phyloP scores from a whole-genome alignment of 768 basidiomycete species.

The Lactifluus hygrophoroides region DNA sequence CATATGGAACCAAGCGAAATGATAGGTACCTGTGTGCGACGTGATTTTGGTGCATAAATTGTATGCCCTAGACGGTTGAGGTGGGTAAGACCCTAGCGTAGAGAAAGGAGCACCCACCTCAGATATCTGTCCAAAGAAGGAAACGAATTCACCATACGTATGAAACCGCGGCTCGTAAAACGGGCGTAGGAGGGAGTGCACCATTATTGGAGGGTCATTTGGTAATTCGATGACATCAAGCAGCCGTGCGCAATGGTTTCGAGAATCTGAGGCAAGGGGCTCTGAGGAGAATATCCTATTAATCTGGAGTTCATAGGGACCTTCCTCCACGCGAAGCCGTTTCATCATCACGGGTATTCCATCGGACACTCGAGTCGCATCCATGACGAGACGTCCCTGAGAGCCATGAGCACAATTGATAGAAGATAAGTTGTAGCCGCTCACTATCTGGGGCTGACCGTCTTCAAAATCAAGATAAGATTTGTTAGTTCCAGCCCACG shows the following conservation, averaged over 20 bases:
- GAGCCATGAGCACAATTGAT: neutral
- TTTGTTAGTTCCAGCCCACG: neutral
- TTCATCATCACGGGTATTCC: constrained; percentile 7
- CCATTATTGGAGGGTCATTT: constrained; percentile 22
- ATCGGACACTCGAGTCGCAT: constrained; percentile 13
- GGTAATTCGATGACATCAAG: constrained; percentile 22
- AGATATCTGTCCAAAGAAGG: constrained; percentile 28
- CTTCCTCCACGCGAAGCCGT: neutral
- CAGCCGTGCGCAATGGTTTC: constrained; percentile 24
- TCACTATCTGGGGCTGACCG: neutral
- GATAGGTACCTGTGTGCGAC: constrained; percentile 11
- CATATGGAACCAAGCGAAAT: neutral
- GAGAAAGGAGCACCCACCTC: constrained; percentile 24
- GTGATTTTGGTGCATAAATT: constrained; percentile 15
- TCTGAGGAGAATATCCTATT: constrained; percentile 11
- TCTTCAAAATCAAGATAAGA: neutral
- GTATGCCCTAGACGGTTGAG: neutral
- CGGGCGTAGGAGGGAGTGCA: constrained; percentile 27
- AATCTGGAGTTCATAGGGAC: constrained; percentile 7
- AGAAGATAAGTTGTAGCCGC: fast-evolving
- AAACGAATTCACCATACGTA: constrained; percentile 30
- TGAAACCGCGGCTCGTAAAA: constrained; percentile 26
- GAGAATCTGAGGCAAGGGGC: constrained; percentile 20
- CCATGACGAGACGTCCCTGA: neutral
- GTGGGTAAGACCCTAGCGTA: neutral